Conservation (phyloP, 1,139 yeast species). For the Magnusiomyces clavatus region DNA sequence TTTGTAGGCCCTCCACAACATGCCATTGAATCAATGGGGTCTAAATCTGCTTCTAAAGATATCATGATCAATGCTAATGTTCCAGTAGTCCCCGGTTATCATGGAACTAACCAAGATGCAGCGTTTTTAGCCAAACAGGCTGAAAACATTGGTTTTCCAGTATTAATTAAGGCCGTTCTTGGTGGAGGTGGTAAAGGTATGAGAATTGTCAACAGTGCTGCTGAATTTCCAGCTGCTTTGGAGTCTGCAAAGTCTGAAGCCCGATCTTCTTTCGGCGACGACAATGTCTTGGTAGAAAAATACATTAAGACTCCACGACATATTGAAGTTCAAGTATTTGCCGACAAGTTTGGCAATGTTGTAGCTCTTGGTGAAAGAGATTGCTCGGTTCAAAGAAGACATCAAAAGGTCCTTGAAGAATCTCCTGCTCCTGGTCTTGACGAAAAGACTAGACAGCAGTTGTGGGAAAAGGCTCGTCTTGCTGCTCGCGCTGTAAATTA, state of each 20-base stretch:
- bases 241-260: constrained; percentile 40
- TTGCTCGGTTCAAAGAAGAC: constrained; percentile 44
- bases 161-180: constrained; percentile 43
- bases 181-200: constrained; percentile 51
- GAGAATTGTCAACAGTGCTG: constrained; percentile 34
- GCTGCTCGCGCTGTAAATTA: constrained; percentile 49
- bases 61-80: constrained; percentile 35
- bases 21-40: constrained; percentile 33
- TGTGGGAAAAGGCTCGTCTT: constrained; percentile 51
- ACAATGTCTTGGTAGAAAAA: constrained; percentile 40
- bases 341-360: constrained; percentile 39
- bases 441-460: constrained; percentile 43
- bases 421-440: constrained; percentile 48
- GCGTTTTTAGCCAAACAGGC: constrained; percentile 33
- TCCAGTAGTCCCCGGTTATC: constrained; percentile 45
- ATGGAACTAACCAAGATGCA: constrained; percentile 32
- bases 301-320: constrained; percentile 40
- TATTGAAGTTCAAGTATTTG: constrained; percentile 42
- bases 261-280: constrained; percentile 37
- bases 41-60: constrained; percentile 30
- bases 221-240: constrained; percentile 33
- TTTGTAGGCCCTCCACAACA: constrained; percentile 42
- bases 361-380: constrained; percentile 43
- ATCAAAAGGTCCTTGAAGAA: constrained; percentile 45
- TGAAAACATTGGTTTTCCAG: constrained; percentile 39